phyloP scores from a whole-genome alignment of 2,329 filamentous ascomycete species.

The Penicillium frequentans region DNA sequence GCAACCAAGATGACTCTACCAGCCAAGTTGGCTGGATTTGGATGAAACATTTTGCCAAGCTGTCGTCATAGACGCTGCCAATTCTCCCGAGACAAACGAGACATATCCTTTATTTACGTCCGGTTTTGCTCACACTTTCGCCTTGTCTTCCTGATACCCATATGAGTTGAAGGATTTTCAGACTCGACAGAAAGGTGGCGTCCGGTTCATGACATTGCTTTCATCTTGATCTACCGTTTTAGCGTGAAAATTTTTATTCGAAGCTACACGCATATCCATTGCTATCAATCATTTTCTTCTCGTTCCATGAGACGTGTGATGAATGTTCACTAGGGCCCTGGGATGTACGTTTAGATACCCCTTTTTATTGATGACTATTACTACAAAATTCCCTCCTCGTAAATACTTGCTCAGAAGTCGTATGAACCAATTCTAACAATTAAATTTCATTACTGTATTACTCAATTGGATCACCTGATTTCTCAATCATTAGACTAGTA shows the following conservation, averaged over 20 bases:
- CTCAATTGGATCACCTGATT: too few species aligned
- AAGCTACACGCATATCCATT: not conserved
- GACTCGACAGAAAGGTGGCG: not conserved
- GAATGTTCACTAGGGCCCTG: constrained; percentile 12
- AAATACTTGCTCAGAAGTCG: not conserved
- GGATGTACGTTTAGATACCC: constrained; percentile 38
- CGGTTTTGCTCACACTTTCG: not conserved
- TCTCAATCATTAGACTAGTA: too few species aligned
- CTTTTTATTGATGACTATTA: constrained; percentile 15
- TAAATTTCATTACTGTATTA: too few species aligned
- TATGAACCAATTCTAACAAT: too few species aligned
- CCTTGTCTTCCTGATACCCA: not conserved
- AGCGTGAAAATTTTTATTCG: not conserved
- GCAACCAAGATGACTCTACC: constrained; percentile 87
- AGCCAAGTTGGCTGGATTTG: constrained; percentile 93
- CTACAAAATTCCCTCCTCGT: not conserved
- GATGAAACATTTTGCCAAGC: constrained; percentile 90
- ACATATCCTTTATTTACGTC: constrained; percentile 1
- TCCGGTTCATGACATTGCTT: constrained; percentile 2
- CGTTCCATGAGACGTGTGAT: constrained; percentile 9
- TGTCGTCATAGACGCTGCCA: constrained; percentile 29
- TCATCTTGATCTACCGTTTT: not conserved
- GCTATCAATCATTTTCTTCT: constrained; percentile 8
- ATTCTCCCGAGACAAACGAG: not conserved
- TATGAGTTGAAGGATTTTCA: not conserved